Percentiles rank a stretch among this genome's conserved stretches.
These are phyloP conservation scores for Erythrophleum ivorense DNA, from an alignment of 331 rosid genomes.

Conservation along the genomic window DNA sequence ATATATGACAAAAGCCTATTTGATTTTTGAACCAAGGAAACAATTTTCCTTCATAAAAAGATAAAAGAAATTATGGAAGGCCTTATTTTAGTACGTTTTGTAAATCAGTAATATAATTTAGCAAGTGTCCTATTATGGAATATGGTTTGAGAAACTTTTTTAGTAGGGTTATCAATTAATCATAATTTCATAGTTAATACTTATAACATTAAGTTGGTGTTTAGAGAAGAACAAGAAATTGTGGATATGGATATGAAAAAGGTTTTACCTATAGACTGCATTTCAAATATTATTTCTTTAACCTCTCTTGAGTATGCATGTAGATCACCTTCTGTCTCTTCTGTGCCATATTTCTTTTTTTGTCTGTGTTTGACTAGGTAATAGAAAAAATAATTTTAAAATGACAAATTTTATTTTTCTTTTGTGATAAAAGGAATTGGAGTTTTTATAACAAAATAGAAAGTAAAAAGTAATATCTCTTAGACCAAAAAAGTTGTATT, in stretches of 20 bases:
- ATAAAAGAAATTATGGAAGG: not conserved
- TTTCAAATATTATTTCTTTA: not conserved
- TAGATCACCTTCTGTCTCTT: slow-evolving; percentile 33
- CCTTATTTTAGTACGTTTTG: not conserved
- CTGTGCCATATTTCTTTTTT: not conserved
- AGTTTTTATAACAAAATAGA: no score
- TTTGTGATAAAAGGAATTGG: no score
- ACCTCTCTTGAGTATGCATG: slow-evolving; percentile 45
- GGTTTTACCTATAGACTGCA: slow-evolving; percentile 9
- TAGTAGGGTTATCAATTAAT: not conserved
- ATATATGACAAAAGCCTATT: not conserved
- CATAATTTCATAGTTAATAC: not conserved
- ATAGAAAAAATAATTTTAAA: no score
- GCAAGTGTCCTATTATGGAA: not conserved
- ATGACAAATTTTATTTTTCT: no score
- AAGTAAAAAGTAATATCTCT: no score
- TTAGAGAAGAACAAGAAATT: not conserved
- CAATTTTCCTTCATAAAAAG: not conserved
- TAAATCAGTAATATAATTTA: not conserved
- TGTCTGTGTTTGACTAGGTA: no score
- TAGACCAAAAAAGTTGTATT: no score
- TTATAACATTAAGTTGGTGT: not conserved
- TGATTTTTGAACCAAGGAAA: not conserved
- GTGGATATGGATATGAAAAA: not conserved
- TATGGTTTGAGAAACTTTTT: not conserved